Conservation (phyloP, 2,329 filamentous ascomycete species). For the Alternaria triticina region DNA sequence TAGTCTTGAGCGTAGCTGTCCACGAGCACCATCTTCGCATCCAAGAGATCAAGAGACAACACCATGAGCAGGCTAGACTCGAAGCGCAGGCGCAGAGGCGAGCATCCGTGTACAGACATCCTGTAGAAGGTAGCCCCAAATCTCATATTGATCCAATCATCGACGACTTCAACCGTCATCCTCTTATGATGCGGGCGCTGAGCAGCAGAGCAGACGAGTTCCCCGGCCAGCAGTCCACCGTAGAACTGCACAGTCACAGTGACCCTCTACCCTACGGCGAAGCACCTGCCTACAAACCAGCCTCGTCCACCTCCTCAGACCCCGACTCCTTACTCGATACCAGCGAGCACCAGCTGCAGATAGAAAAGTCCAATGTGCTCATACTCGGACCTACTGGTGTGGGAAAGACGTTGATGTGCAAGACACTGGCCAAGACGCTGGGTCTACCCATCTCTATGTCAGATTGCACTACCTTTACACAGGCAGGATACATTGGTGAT, state of each 20-base stretch:
- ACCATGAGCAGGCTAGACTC: conserved; percentile 79
- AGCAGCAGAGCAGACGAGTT: conserved; percentile 61
- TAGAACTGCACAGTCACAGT: conserved; percentile 38
- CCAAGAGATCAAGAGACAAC: conserved; percentile 73
- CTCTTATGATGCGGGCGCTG: conserved; percentile 26
- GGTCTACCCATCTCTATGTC: conserved; percentile 95
- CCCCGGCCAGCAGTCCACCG: conserved; percentile 65
- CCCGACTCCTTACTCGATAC: conserved; percentile 58
- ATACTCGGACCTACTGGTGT: conserved; percentile 92
- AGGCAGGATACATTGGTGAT: conserved; percentile 96
- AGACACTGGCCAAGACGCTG: conserved; percentile 89
- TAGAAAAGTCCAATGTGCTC: conserved; percentile 95
- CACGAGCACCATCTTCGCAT: conserved; percentile 97
- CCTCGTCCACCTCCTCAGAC: conserved; percentile 33
- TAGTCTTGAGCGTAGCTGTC: conserved; percentile 88
- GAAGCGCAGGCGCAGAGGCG: conserved; percentile 73
- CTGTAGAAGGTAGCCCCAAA: conserved; percentile 71
- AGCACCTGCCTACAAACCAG: conserved; percentile 27
- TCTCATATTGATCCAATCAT: conserved; percentile 16
- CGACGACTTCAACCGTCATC: neutral
- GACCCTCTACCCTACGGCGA: conserved; percentile 22
- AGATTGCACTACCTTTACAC: conserved; percentile 94
- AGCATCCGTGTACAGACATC: conserved; percentile 73
- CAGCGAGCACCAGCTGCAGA: conserved; percentile 64
- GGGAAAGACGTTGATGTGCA: conserved; percentile 94